Percentiles rank a stretch among this genome's conserved stretches.
phyloP scores from a whole-genome alignment of 257 asterid genomes.

The Phtheirospermum japonicum region DNA sequence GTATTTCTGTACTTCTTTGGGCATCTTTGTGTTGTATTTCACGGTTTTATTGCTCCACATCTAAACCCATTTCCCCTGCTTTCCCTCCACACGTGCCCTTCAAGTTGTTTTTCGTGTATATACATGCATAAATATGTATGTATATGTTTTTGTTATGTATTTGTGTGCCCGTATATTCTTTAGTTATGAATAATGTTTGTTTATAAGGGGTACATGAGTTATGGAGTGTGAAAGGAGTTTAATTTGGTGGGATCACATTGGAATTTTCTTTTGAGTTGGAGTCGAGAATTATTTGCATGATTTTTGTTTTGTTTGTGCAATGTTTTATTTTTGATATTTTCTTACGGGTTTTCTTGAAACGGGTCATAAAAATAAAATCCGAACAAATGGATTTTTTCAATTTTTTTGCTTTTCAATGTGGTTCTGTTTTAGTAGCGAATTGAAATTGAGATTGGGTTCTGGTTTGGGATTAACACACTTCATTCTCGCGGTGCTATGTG shows the following conservation, averaged over 20 bases:
- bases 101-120: slow-evolving; percentile 19
- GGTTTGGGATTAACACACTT: slow-evolving; percentile 19
- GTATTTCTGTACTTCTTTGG: slow-evolving; percentile 8
- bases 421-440: slow-evolving; percentile 17
- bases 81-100: slow-evolving; percentile 24
- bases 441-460: slow-evolving; percentile 22
- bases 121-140: slow-evolving; percentile 31
- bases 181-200: slow-evolving; percentile 3
- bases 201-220: slow-evolving; percentile 8
- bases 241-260: slow-evolving; percentile 41
- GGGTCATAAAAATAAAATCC: neutral
- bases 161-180: slow-evolving; percentile 3
- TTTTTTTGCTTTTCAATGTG: too few relatives aligned
- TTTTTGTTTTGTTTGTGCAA: slow-evolving; percentile 13
- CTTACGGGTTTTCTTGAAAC: slow-evolving; percentile 9
- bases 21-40: slow-evolving; percentile 27
- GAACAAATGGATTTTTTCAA: neutral
- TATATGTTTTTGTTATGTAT: neutral
- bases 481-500: slow-evolving; percentile 6
- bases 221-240: slow-evolving; percentile 16
- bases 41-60: slow-evolving; percentile 40
- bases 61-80: slow-evolving; percentile 37
- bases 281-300: slow-evolving; percentile 15
- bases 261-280: slow-evolving; percentile 24
- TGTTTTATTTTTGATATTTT: slow-evolving; percentile 15